These are phyloP conservation scores for Ogataea siamensis DNA, from an alignment of 805 yeast genomes.

Conservation along the genomic window DNA sequence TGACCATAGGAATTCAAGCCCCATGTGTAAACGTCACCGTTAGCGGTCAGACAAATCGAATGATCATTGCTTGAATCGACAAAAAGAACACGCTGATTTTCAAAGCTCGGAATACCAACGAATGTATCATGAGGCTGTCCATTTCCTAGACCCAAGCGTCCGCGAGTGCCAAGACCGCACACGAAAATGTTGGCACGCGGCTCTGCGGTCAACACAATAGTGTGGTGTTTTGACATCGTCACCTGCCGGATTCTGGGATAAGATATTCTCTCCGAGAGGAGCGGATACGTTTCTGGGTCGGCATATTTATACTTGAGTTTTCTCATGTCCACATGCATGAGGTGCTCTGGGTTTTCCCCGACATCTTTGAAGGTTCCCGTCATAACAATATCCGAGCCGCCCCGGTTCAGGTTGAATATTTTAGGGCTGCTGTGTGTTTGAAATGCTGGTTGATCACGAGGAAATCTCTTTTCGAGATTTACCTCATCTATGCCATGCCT, in stretches of 20 bases:
- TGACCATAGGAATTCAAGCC: constrained; percentile 72
- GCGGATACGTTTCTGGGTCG: constrained; percentile 16
- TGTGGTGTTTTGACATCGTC: constrained; percentile 62
- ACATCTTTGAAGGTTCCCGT: constrained; percentile 48
- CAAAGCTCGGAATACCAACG: constrained; percentile 40
- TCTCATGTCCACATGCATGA: constrained; percentile 19
- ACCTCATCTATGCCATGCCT: constrained; percentile 18
- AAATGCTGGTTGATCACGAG: constrained; percentile 5
- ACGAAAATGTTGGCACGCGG: constrained; percentile 46
- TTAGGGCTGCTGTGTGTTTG: constrained; percentile 4
- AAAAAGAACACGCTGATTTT: constrained; percentile 30
- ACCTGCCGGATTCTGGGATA: constrained; percentile 48
- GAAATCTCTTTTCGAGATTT: constrained; percentile 32
- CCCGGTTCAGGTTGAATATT: constrained; percentile 33
- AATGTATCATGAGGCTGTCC: constrained; percentile 42
- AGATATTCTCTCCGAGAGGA: constrained; percentile 28
- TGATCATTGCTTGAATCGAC: constrained; percentile 66
- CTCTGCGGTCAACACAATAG: constrained; percentile 55
- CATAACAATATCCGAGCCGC: constrained; percentile 58
- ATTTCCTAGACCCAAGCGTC: constrained; percentile 64
- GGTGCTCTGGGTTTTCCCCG: constrained; percentile 11
- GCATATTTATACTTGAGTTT: constrained; percentile 27
- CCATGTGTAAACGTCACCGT: constrained; percentile 69
- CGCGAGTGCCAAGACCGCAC: constrained; percentile 68
- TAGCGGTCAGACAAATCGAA: constrained; percentile 52